phyloP scores from a whole-genome alignment of 345 rosid genomes.

The Passiflora organensis region DNA sequence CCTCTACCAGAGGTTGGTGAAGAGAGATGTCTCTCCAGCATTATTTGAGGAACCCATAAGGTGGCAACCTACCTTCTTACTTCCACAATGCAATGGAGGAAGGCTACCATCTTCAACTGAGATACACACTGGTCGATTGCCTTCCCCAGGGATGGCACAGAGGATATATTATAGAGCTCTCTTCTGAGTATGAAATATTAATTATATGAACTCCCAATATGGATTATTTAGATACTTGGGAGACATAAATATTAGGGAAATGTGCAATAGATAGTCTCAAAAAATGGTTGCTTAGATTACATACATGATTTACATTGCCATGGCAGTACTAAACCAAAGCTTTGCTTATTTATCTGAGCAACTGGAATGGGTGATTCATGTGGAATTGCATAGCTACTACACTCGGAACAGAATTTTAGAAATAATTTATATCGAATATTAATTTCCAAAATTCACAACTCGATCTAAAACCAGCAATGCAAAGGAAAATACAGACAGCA shows the following conservation, averaged over 20 bases:
- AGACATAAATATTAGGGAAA: constrained; percentile 6
- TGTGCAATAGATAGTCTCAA: too few species aligned
- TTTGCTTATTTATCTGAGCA: too few species aligned
- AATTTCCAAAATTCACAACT: not conserved
- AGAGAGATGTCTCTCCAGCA: constrained; percentile 13
- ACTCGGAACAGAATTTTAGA: too few species aligned
- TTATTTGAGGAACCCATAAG: constrained; percentile 10
- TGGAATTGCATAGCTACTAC: too few species aligned
- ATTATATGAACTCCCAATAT: constrained; percentile 23
- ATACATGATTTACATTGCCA: too few species aligned
- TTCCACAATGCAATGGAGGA: constrained; percentile 6
- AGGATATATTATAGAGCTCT: not conserved
- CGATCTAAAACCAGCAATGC: not conserved
- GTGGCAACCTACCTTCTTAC: not conserved
- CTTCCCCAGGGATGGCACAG: constrained; percentile 11
- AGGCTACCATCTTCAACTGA: not conserved
- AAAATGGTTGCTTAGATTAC: too few species aligned
- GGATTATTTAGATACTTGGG: constrained; percentile 28
- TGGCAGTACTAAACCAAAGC: too few species aligned
- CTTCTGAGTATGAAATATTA: not conserved
- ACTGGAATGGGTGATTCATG: too few species aligned
- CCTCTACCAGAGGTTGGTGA: not conserved
- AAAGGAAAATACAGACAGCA: constrained; percentile 18
- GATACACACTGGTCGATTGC: constrained; percentile 12
- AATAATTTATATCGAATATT: too few species aligned